A percentile compares a stretch with the other conserved stretches of the same genome.
These are phyloP conservation scores for Chlorella sp. DNA, from an alignment of 139 green algal genomes.

Conservation along the genomic window DNA sequence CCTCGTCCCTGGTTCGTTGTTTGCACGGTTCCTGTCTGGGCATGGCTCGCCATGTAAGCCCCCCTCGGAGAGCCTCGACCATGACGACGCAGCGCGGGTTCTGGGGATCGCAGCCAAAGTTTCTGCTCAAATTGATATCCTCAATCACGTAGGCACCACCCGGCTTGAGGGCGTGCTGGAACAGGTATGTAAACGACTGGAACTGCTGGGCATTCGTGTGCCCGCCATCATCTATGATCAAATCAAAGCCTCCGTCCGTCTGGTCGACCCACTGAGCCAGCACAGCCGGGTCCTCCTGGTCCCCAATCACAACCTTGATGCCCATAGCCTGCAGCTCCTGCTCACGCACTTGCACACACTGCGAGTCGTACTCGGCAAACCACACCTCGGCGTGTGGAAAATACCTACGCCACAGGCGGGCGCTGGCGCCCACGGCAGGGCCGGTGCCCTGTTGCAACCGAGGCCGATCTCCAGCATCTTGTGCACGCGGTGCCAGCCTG, in stretches of 20 bases:
- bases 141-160: conserved; percentile 8
- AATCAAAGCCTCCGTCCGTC: conserved; percentile 5
- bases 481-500: no score
- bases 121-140: neutral
- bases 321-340: neutral
- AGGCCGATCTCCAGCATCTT: neutral
- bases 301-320: conserved; percentile 3
- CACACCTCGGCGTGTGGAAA: conserved; percentile 11
- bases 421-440: neutral
- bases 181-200: conserved; percentile 2
- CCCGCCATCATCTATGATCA: conserved; percentile 11
- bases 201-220: conserved; percentile 2
- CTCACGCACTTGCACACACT: neutral
- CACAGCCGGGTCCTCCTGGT: neutral
- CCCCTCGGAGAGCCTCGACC: no score
- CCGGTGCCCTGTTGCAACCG: neutral
- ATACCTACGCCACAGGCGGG: neutral
- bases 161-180: conserved; percentile 4
- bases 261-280: neutral
- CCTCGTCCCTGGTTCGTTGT: no score
- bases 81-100: no score
- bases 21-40: no score
- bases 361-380: conserved; percentile 7
- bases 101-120: no score
- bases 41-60: no score